These are phyloP conservation scores for Pythium plurisporium DNA, from an alignment of 352 stramenopile species.

Conservation along the genomic window DNA sequence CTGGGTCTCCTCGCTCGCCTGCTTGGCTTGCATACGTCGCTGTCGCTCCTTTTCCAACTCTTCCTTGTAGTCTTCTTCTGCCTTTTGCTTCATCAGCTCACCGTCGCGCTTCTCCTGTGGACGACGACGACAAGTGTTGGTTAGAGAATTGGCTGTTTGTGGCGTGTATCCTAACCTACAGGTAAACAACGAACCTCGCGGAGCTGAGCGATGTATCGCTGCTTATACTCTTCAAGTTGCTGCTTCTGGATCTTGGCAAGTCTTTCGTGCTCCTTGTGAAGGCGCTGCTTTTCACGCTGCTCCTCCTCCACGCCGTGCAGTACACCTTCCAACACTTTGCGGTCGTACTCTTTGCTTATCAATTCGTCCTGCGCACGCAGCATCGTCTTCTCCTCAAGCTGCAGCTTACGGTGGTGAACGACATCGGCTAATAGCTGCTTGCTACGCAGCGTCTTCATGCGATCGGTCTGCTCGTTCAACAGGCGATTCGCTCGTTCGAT, in stretches of 20 bases:
- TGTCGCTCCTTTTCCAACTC: slow-evolving; percentile 49
- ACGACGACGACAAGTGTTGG: no score
- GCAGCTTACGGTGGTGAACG: slow-evolving; percentile 80
- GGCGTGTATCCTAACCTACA: not conserved
- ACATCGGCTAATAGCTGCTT: slow-evolving; percentile 86
- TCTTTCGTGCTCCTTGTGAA: slow-evolving; percentile 40
- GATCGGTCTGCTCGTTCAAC: slow-evolving; percentile 90
- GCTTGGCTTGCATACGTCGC: slow-evolving; percentile 37
- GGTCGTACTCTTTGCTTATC: slow-evolving; percentile 38
- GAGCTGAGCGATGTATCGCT: slow-evolving; percentile 70
- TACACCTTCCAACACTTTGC: slow-evolving; percentile 46
- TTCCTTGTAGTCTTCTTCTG: slow-evolving; percentile 49
- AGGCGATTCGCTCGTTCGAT: slow-evolving; percentile 83
- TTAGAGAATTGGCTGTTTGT: no score
- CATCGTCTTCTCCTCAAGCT: slow-evolving; percentile 70
- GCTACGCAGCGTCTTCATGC: slow-evolving; percentile 88
- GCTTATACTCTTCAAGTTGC: slow-evolving; percentile 83
- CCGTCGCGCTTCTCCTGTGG: slow-evolving; percentile 72
- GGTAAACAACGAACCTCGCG: slow-evolving; percentile 35
- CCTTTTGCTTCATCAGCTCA: slow-evolving; percentile 55
- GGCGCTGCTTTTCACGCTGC: slow-evolving; percentile 32
- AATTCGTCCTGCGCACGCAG: slow-evolving; percentile 49
- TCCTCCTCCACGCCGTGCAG: slow-evolving; percentile 52
- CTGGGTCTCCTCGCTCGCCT: slow-evolving; percentile 58
- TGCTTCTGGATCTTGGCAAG: slow-evolving; percentile 62